Conservation (phyloP, 306 rosid genomes). For the Amphicarpaea edgeworthii region DNA sequence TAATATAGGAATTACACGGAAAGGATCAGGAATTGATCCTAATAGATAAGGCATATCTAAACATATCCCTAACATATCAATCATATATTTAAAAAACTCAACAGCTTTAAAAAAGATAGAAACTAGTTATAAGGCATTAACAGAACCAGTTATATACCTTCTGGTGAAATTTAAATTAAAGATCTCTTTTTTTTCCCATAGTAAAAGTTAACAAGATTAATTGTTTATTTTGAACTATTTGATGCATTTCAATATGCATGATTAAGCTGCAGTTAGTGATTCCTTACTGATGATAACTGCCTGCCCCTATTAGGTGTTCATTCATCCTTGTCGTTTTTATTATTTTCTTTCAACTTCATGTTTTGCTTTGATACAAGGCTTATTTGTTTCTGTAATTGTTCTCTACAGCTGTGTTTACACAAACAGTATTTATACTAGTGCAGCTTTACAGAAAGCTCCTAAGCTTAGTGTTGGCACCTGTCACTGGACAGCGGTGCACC, state of each 20-base stretch:
- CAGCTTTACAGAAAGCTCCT: too few species aligned
- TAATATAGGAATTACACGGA: too few species aligned
- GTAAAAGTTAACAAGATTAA: constrained; percentile 25
- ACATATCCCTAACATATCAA: too few species aligned
- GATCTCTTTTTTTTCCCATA: constrained; percentile 5
- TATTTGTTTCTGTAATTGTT: too few species aligned
- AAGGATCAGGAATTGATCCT: too few species aligned
- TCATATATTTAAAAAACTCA: too few species aligned
- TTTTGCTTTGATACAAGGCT: too few species aligned
- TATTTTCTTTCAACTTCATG: not conserved
- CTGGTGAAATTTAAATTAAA: constrained; percentile 25
- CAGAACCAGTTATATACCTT: constrained; percentile 22
- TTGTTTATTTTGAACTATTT: constrained; percentile 15
- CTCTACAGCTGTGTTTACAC: too few species aligned
- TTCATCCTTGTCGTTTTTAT: not conserved
- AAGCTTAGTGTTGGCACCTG: too few species aligned
- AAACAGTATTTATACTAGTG: too few species aligned
- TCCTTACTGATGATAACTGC: constrained; percentile 22
- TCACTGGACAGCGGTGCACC: too few species aligned
- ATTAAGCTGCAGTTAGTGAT: constrained; percentile 4
- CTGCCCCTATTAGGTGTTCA: constrained; percentile 26
- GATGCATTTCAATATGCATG: not conserved
- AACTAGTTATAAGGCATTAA: constrained; percentile 21
- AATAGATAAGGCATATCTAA: too few species aligned
- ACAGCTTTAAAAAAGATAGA: constrained; percentile 22